Conservation (phyloP, 495 filamentous ascomycete genomes). For the Penicillium mononematosum region DNA sequence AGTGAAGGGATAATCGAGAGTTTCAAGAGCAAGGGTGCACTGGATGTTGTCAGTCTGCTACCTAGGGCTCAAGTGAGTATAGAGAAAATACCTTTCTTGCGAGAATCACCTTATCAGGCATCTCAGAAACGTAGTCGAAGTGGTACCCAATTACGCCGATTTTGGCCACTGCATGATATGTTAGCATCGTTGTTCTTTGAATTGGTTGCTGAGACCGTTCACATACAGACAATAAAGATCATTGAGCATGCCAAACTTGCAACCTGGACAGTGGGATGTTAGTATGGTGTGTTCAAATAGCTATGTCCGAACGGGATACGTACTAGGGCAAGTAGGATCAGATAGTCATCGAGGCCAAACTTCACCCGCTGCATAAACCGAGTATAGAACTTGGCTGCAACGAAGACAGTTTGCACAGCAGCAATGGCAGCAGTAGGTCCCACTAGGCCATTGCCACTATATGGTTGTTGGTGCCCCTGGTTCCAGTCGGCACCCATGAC, state of each 20-base stretch:
- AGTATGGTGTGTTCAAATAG: neutral
- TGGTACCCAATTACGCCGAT: slow-evolving; percentile 22
- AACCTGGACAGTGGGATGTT: slow-evolving; percentile 9
- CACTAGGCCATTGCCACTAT: slow-evolving; percentile 17
- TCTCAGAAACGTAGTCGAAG: slow-evolving; percentile 17
- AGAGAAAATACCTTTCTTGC: slow-evolving; percentile 13
- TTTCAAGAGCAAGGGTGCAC: slow-evolving; percentile 22
- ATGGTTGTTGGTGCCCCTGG: neutral
- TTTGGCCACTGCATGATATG: slow-evolving; percentile 16
- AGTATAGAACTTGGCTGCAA: slow-evolving; percentile 33
- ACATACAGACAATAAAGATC: slow-evolving; percentile 22
- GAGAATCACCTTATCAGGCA: slow-evolving; percentile 12
- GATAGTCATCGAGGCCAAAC: slow-evolving; percentile 30
- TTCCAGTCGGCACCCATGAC: slow-evolving; percentile 1
- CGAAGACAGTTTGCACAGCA: slow-evolving; percentile 22
- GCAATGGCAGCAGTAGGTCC: slow-evolving; percentile 19
- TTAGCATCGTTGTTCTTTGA: neutral
- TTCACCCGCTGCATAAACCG: slow-evolving; percentile 25
- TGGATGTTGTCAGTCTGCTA: neutral
- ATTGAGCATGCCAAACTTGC: slow-evolving; percentile 16
- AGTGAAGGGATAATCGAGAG: slow-evolving; percentile 32
- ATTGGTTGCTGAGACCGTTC: neutral
- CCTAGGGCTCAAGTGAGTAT: neutral
- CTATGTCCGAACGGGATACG: neutral
- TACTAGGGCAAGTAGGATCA: slow-evolving; percentile 30